These are phyloP conservation scores for Mycena epipterygia DNA, from an alignment of 768 basidiomycete genomes.

Conservation along the genomic window DNA sequence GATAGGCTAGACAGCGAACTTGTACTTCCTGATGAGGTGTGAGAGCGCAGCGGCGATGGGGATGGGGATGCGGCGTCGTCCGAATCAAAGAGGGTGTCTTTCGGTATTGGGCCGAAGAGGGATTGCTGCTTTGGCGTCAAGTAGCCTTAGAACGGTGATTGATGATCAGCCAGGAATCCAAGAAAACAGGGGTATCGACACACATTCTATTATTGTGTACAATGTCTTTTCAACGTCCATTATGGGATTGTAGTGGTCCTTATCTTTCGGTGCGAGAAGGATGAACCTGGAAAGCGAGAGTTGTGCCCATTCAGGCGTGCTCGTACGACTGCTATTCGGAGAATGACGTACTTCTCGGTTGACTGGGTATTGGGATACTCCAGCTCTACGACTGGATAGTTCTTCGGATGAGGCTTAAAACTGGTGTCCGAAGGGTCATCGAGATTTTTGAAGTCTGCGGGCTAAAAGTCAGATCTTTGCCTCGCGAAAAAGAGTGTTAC, in stretches of 20 bases:
- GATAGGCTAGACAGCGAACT: constrained; percentile 45
- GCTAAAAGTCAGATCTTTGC: constrained; percentile 33
- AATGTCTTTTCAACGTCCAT: constrained; percentile 82
- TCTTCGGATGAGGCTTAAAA: constrained; percentile 72
- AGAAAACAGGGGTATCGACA: constrained; percentile 37
- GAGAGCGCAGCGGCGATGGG: constrained; percentile 55
- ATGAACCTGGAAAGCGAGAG: constrained; percentile 66
- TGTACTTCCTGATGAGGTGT: constrained; percentile 40
- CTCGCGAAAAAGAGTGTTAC: constrained; percentile 41
- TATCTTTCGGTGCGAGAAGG: constrained; percentile 84
- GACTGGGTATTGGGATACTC: constrained; percentile 84
- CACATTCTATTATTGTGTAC: constrained; percentile 80
- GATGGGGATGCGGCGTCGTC: constrained; percentile 51
- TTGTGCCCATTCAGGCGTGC: not conserved
- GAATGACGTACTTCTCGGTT: constrained; percentile 69
- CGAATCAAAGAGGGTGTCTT: constrained; percentile 54
- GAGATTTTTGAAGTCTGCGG: constrained; percentile 78
- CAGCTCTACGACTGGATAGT: constrained; percentile 77
- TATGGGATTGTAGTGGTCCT: constrained; percentile 90
- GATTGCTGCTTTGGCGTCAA: constrained; percentile 74
- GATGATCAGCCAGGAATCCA: constrained; percentile 21
- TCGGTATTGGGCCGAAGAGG: constrained; percentile 77
- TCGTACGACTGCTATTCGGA: constrained; percentile 24
- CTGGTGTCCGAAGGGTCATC: constrained; percentile 71
- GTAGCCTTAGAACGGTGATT: constrained; percentile 62